These are phyloP conservation scores for Vitis hybrid DNA, from an alignment of 177 flowering plant species.

Conservation along the genomic window DNA sequence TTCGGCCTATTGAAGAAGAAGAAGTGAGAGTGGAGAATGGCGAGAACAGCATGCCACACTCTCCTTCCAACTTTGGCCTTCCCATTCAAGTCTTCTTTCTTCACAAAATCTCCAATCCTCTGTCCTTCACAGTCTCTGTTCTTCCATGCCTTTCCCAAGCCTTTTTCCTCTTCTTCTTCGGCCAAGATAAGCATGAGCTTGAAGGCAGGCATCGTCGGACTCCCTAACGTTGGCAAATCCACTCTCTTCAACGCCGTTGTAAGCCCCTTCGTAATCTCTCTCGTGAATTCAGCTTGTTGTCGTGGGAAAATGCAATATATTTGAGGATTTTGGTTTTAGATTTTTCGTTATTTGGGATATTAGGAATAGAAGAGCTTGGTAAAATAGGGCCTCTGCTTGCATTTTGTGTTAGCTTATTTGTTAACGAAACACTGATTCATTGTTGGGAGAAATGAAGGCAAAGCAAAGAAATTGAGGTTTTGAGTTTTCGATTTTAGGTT, in stretches of 20 bases:
- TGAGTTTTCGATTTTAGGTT: no score
- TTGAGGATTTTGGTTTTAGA: neutral
- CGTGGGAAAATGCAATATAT: neutral
- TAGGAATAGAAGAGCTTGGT: neutral
- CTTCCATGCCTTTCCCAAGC: no score
- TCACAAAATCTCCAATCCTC: slow-evolving; percentile 3
- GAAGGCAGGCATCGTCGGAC: slow-evolving; percentile 97
- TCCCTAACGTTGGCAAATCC: slow-evolving; percentile 97
- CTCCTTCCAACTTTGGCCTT: slow-evolving; percentile 19
- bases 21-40: slow-evolving; percentile 19
- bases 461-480: no score
- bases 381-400: neutral
- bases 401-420: no score
- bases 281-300: neutral
- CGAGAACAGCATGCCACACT: slow-evolving; percentile 24
- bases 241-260: slow-evolving; percentile 98
- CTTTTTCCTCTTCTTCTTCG: slow-evolving; percentile 32
- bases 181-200: slow-evolving; percentile 84
- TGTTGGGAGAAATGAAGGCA: no score
- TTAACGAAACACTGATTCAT: no score
- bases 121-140: neutral
- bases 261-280: slow-evolving; percentile 23
- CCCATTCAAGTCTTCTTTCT: slow-evolving; percentile 6
- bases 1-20: slow-evolving; percentile 11
- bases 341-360: neutral